phyloP scores from a whole-genome alignment of 2,329 filamentous ascomycete genomes.

The Alternaria longipes region DNA sequence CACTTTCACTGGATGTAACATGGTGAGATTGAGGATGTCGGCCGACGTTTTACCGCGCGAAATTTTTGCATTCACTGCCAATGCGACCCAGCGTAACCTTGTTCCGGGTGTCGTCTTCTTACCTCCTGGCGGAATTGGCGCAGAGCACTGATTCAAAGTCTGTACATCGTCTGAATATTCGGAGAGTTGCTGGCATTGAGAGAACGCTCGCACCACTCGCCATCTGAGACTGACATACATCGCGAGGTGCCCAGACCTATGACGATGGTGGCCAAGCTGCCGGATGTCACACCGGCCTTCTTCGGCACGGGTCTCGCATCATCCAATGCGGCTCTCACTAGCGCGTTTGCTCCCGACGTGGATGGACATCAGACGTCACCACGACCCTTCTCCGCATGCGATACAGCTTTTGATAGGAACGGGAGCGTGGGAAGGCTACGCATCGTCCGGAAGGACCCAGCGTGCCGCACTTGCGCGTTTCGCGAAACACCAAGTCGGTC shows the following conservation, averaged over 20 bases:
- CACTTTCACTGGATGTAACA: constrained; percentile 14
- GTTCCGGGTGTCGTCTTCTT: not conserved
- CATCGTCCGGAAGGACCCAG: constrained; percentile 1
- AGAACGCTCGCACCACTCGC: not conserved
- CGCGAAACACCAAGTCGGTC: not conserved
- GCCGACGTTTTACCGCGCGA: constrained; percentile 15
- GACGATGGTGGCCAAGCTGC: constrained; percentile 11
- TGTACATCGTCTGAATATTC: not conserved
- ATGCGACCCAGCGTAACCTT: constrained; percentile 8
- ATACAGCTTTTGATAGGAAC: constrained; percentile 2
- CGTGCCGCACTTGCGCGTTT: constrained; percentile 1
- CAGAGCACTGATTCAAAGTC: not conserved
- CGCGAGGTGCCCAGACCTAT: constrained; percentile 1
- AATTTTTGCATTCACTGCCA: constrained; percentile 10
- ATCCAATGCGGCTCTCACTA: constrained; percentile 31
- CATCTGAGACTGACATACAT: not conserved
- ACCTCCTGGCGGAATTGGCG: constrained; percentile 6
- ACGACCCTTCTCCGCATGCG: constrained; percentile 12
- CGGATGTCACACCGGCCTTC: constrained; percentile 9
- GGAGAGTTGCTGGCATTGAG: not conserved
- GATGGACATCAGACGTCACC: constrained; percentile 28
- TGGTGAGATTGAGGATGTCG: not conserved
- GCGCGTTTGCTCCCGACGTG: constrained; percentile 30
- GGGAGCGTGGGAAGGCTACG: constrained; percentile 1
- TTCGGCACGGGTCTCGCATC: constrained; percentile 19